Percentiles rank a stretch among this genome's conserved stretches.
Conservation (phyloP, 1,139 yeast species). For the Groenewaldozyma auringiensis region DNA sequence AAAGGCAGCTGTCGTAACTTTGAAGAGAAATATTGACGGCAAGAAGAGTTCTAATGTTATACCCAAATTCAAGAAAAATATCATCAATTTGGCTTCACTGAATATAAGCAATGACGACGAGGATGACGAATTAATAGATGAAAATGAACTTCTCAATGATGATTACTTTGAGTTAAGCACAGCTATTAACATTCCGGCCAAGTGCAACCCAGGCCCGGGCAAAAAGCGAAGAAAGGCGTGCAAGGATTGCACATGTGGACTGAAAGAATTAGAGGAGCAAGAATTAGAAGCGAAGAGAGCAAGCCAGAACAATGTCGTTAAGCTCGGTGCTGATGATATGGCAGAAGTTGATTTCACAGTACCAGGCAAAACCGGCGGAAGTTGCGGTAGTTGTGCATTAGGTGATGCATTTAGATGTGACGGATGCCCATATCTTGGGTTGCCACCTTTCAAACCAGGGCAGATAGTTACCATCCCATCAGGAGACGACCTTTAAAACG, state of each 20-base stretch:
- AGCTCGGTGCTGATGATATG: conserved; percentile 53
- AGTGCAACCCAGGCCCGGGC: conserved; percentile 42
- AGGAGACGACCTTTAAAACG: conserved; percentile 29
- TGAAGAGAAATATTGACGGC: conserved; percentile 8
- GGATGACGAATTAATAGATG: conserved; percentile 39
- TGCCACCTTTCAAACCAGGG: conserved; percentile 98
- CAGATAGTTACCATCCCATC: conserved; percentile 42
- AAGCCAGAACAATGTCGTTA: conserved; percentile 33
- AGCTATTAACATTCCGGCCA: conserved; percentile 36
- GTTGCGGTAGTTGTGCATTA: conserved; percentile 92
- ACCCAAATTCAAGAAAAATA: conserved; percentile 19
- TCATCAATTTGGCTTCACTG: conserved; percentile 9
- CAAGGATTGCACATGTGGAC: conserved; percentile 96
- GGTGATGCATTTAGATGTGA: conserved; percentile 98
- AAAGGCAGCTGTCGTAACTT: conserved; percentile 9
- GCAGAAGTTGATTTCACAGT: conserved; percentile 91
- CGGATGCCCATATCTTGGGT: conserved; percentile 93
- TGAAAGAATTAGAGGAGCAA: conserved; percentile 58
- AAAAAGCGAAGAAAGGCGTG: conserved; percentile 56
- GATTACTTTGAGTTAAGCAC: conserved; percentile 33
- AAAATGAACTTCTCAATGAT: conserved; percentile 41
- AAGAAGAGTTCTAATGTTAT: conserved; percentile 6
- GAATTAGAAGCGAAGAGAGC: conserved; percentile 27
- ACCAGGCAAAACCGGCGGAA: conserved; percentile 81
- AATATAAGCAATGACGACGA: conserved; percentile 26